Evolutionary conservation across 768 basidiomycete species (phyloP), one percentile per base, ranked within the genome.

Genomic region (Sarcomyxa edulis): DNA sequence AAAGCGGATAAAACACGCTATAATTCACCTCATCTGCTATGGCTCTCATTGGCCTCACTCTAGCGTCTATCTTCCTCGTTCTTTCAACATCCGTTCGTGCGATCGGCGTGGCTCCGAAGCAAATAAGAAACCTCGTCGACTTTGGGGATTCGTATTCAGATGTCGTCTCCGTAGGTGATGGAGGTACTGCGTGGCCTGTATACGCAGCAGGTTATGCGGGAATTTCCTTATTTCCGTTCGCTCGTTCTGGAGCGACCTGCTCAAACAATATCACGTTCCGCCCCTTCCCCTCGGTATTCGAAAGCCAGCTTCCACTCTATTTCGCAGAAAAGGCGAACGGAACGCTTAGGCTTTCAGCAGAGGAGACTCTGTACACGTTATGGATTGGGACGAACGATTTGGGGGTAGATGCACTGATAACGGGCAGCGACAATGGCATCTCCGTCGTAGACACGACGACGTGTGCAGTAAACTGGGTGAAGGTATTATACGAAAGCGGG

Each of bases 351-450:
- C 45, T 68, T 16, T 32, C 48, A 21, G 49, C 65, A 0, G 51
- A 58, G 3, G 59, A 65, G 30, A 75, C 74, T 2, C 42, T 74
- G 2, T 74, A 68, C 47, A 69, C 68, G 14, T 55, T 74, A 8
- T 75, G 72, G 74, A 74, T 75, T 38, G 74, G 72, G n/a, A 69
- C 67, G 4, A 64, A 64, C 35, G 74, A 75, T 47, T 59, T 75
- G 7, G 72, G 73, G 5, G 61, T 31, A 11, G 48, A 48, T 21
- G 59, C 61, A 11, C 53, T 74, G 6, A 27, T 73, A 11, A 68
- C 63, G 1, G 68, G 66, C 2, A 46, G 54, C 5, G n/a, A n/a
- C n/a, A 52, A 59, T 30, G 29, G 32, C 8, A 65, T 64, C 12
- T 71, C 66, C 3, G 48, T 74, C 35, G 70, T 72, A 4, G 54